A percentile compares a stretch with the other conserved stretches of the same genome.
Conservation (phyloP, 495 filamentous ascomycete genomes). For the Poronia punctata region DNA sequence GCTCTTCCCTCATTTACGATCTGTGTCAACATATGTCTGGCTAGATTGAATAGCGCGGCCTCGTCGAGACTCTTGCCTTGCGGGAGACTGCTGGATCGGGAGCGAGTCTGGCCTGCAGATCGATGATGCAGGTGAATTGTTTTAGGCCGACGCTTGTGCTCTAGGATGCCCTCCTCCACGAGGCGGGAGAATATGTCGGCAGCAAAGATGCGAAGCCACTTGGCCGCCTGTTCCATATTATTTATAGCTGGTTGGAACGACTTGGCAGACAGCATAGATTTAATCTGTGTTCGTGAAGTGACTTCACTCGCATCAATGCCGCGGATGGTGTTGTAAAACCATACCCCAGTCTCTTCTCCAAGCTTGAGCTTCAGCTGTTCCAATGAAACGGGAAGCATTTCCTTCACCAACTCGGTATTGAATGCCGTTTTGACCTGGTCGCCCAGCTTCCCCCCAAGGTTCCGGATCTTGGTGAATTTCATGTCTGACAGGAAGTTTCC, state of each 20-base stretch:
- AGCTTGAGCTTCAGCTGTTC: conserved; percentile 74
- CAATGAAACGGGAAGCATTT: conserved; percentile 64
- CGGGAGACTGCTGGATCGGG: conserved; percentile 69
- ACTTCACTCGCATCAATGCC: conserved; percentile 85
- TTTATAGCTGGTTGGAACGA: conserved; percentile 85
- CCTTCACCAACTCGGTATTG: conserved; percentile 70
- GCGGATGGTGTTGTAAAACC: conserved; percentile 81
- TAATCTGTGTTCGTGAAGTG: conserved; percentile 85
- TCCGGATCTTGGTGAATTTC: conserved; percentile 95
- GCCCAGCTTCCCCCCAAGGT: conserved; percentile 92
- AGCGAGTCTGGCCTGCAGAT: conserved; percentile 61
- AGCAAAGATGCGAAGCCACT: conserved; percentile 87
- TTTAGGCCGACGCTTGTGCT: conserved; percentile 79
- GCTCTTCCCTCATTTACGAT: conserved; percentile 66
- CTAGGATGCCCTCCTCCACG: conserved; percentile 85
- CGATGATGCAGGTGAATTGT: conserved; percentile 78
- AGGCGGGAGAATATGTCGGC: conserved; percentile 87
- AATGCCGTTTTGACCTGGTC: conserved; percentile 73
- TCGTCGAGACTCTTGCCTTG: conserved; percentile 67
- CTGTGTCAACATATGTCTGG: conserved; percentile 67
- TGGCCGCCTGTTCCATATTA: conserved; percentile 68
- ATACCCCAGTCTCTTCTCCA: conserved; percentile 78
- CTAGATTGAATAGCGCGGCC: conserved; percentile 64
- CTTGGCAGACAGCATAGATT: conserved; percentile 97
- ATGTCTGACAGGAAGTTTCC: conserved; percentile 74